Evolutionary conservation across 1,139 yeast genomes (phyloP).

Genomic region (Debaryomyces sp.): DNA sequence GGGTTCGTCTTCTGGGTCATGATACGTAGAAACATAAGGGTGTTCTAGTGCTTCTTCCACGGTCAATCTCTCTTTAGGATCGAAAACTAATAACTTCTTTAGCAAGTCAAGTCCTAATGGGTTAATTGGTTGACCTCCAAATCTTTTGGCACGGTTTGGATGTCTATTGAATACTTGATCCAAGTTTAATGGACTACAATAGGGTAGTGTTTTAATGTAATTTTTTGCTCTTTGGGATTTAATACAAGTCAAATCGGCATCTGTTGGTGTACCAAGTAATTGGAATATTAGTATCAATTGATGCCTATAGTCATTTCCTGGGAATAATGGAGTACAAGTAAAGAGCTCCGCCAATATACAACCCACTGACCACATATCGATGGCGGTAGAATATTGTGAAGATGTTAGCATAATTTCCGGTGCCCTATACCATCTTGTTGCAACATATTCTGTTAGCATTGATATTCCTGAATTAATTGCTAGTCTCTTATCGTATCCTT

Average conservation of each 20-base stretch:
- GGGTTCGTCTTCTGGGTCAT: conserved; percentile 86
- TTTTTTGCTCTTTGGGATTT: conserved; percentile 64
- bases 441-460: conserved; percentile 73
- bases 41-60: conserved; percentile 82
- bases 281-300: conserved; percentile 65
- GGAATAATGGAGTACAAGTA: conserved; percentile 68
- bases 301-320: conserved; percentile 75
- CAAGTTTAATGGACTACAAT: conserved; percentile 12
- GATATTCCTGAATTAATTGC: conserved; percentile 36
- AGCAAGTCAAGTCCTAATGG: conserved; percentile 79
- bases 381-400: conserved; percentile 69
- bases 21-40: conserved; percentile 78
- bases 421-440: conserved; percentile 81
- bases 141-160: conserved; percentile 21
- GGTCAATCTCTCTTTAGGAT: conserved; percentile 76
- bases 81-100: conserved; percentile 73
- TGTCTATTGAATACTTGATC: conserved; percentile 19
- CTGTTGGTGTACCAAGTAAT: conserved; percentile 64
- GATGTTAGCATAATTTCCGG: conserved; percentile 77
- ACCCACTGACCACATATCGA: conserved; percentile 81
- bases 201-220: conserved; percentile 59
- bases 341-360: conserved; percentile 73
- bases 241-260: conserved; percentile 57
- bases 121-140: conserved; percentile 35
- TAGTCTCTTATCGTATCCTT: conserved; percentile 39